Percentiles rank a stretch among this genome's conserved stretches.
Evolutionary conservation across 2,329 filamentous ascomycete species (phyloP).

Genomic region (Epichloe sibirici): DNA sequence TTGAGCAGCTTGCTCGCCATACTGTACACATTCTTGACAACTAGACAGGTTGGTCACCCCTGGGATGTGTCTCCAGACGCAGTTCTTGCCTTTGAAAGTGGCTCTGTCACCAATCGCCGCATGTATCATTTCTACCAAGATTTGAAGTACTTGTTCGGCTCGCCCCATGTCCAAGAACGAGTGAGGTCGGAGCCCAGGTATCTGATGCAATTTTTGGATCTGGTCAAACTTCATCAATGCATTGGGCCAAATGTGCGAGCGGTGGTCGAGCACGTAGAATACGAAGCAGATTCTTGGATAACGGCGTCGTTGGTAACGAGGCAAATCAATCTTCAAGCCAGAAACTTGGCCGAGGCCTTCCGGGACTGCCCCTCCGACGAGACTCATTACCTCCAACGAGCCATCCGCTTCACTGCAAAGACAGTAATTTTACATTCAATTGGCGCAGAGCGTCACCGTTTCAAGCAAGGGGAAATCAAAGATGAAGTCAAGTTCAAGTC

Average conservation of each 20-base stretch:
- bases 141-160: constrained; percentile 79
- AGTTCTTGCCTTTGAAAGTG: constrained; percentile 83
- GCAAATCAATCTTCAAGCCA: constrained; percentile 86
- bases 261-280: constrained; percentile 91
- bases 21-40: constrained; percentile 92
- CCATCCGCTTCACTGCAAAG: constrained; percentile 65
- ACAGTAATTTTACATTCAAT: constrained; percentile 80
- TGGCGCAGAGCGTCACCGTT: constrained; percentile 76
- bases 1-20: constrained; percentile 92
- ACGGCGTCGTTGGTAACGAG: constrained; percentile 87
- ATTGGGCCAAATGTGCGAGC: constrained; percentile 90
- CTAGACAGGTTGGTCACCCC: constrained; percentile 87
- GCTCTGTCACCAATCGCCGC: constrained; percentile 84
- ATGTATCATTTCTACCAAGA: constrained; percentile 98
- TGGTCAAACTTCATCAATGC: constrained; percentile 92
- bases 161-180: constrained; percentile 75
- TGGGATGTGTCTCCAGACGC: constrained; percentile 78
- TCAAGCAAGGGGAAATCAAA: constrained; percentile 78
- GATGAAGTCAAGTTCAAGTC: constrained; percentile 74
- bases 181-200: constrained; percentile 78
- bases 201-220: constrained; percentile 83
- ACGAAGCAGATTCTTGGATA: constrained; percentile 97
- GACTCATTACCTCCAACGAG: constrained; percentile 51
- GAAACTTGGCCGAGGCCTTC: constrained; percentile 82
- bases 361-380: constrained; percentile 54